Evolutionary conservation across 179 eudicot genomes (phyloP).

Genomic region (Beta corolliflora): DNA sequence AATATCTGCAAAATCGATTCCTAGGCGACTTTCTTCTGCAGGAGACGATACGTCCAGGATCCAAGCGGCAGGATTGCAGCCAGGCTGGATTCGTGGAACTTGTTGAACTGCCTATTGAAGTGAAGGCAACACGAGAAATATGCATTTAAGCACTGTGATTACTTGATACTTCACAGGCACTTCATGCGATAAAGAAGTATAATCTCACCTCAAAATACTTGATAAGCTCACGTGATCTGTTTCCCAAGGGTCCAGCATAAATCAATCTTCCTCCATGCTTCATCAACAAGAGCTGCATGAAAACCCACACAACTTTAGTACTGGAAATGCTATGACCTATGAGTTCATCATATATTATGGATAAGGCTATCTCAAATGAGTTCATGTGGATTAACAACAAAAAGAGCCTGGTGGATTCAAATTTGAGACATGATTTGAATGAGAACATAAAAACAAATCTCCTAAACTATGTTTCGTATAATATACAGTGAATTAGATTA

Average conservation of each 20-base stretch:
- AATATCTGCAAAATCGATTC: slow-evolving; percentile 65
- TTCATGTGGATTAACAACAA: not conserved
- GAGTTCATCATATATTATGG: not conserved
- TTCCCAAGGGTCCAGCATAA: slow-evolving; percentile 80
- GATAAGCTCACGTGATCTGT: slow-evolving; percentile 55
- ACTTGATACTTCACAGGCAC: not conserved
- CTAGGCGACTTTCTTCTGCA: slow-evolving; percentile 64
- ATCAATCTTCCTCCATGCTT: slow-evolving; percentile 76
- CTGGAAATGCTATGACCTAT: not conserved
- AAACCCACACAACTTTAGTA: not conserved
- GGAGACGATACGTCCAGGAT: slow-evolving; percentile 69
- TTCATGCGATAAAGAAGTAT: not conserved
- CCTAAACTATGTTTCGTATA: not conserved
- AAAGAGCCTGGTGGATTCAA: not conserved
- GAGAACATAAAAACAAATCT: not conserved
- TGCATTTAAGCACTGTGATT: slow-evolving; percentile 2
- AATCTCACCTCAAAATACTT: slow-evolving; percentile 62
- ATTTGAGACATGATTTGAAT: not conserved
- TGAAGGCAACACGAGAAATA: slow-evolving; percentile 10
- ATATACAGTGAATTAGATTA: not conserved
- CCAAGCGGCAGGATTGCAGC: slow-evolving; percentile 83
- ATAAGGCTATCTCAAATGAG: not conserved
- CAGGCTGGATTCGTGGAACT: slow-evolving; percentile 56
- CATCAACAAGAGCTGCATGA: slow-evolving; percentile 67
- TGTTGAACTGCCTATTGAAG: slow-evolving; percentile 56